Conservation (phyloP, 2,329 filamentous ascomycete genomes). For the Fusarium zealandicum region DNA sequence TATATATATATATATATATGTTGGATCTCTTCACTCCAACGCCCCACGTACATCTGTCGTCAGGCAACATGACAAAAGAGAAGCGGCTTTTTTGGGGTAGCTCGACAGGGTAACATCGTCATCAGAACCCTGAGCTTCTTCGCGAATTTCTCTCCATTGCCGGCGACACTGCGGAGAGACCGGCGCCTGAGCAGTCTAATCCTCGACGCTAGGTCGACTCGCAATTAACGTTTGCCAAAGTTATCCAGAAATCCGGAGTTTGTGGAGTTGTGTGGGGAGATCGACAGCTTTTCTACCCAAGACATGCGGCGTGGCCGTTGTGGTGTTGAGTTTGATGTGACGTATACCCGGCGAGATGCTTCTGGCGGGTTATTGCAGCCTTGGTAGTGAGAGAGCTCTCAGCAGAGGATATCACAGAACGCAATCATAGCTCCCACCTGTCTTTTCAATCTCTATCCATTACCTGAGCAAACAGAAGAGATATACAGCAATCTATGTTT, state of each 20-base stretch:
- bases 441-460: too few species aligned
- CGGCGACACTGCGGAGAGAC: constrained; percentile 31
- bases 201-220: constrained; percentile 3
- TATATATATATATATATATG: too few species aligned
- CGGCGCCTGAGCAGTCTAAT: constrained; percentile 3
- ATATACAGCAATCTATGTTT: too few species aligned
- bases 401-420: too few species aligned
- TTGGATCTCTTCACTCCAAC: background rate
- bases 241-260: constrained; percentile 29
- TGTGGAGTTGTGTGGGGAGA: constrained; percentile 36
- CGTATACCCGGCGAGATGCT: constrained; percentile 16
- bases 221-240: constrained; percentile 18
- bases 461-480: too few species aligned
- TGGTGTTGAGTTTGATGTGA: constrained; percentile 25
- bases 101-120: constrained; percentile 22
- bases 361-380: constrained; percentile 12
- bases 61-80: constrained; percentile 23
- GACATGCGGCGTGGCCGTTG: constrained; percentile 13
- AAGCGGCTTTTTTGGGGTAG: constrained; percentile 2
- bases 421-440: too few species aligned
- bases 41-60: constrained; percentile 1
- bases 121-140: constrained; percentile 10
- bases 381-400: too few species aligned
- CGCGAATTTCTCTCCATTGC: background rate
- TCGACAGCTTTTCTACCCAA: constrained; percentile 19